Evolutionary conservation across 306 rosid species (phyloP), one percentile per base, ranked within the genome.

Genomic region (Prunus mongolica): DNA sequence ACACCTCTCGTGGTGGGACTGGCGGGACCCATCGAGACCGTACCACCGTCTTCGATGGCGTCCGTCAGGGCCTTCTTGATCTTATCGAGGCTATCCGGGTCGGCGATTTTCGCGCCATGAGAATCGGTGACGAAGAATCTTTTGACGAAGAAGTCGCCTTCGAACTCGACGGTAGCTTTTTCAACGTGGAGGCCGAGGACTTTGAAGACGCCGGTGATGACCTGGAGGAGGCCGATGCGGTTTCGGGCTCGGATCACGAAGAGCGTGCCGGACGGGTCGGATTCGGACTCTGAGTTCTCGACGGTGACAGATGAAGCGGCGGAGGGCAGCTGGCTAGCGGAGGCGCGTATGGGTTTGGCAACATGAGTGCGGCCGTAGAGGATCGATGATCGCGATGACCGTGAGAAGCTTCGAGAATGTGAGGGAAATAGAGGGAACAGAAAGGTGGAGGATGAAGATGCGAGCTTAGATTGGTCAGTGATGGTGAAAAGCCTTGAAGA

Each of bases 141-240:
- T 84, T 88, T 88, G 7, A 77, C 54, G 78, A 90, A 90, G 73
- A 60, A 81, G 1, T 88, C 90, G 9, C 90, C 95, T 27, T 86
- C 90, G 72, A 86, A 88, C 66, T 90, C 92, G 1, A 90, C 87
- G 2, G 83, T 86, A 67, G 95, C 95, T 51, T 82, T 85, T 71
- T 90, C 95, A 20, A 90, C 81, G 8, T 27, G 73, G 76, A 90
- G 91, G 56, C 92, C 89, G 76, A 90, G 92, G 85, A 88, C 86
- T 67, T 79, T 83, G 86, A 90, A 90, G 57, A 88, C 91, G 73
- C 89, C 85, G 73, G 90, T 80, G 77, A 88, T 84, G 78, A 90
- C 81, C 75, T 84, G 90, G 75, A 90, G 92, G 52, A 90, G 90
- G 44, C 96, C 92, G 73, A 88, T 90, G 55, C 86, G 85, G 83